These are phyloP conservation scores for Citrus cavaleriei DNA, from an alignment of 345 rosid genomes.

Conservation along the genomic window DNA sequence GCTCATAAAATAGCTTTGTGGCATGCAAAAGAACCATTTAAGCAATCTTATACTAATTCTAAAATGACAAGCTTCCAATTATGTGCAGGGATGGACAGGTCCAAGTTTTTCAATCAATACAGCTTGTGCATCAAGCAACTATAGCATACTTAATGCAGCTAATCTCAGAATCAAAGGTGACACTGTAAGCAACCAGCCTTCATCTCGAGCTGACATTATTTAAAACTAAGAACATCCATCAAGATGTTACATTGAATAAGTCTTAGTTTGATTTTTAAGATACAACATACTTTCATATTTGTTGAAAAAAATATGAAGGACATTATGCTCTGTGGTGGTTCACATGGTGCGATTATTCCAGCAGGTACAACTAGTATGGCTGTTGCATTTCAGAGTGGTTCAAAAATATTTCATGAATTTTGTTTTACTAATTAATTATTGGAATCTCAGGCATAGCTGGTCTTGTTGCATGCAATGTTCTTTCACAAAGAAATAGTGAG, in stretches of 20 bases:
- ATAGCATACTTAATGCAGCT: conserved; percentile 56
- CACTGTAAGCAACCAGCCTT: conserved; percentile 34
- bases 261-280: no score
- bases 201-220: no score
- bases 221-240: no score
- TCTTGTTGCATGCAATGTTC: conserved; percentile 49
- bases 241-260: background rate
- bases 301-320: conserved; percentile 25
- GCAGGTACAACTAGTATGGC: conserved; percentile 19
- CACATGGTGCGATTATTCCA: conserved; percentile 49
- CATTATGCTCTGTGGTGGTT: conserved; percentile 59
- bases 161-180: conserved; percentile 53
- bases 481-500: conserved; percentile 47
- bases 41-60: no score
- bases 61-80: background rate
- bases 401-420: background rate
- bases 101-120: conserved; percentile 55
- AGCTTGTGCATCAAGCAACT: conserved; percentile 64
- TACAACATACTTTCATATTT: no score
- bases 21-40: background rate
- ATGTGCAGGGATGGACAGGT: conserved; percentile 59
- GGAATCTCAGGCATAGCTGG: conserved; percentile 48
- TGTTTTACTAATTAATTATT: background rate
- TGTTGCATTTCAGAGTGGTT: background rate
- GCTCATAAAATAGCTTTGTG: background rate